Percentiles rank a stretch among this genome's conserved stretches.
These are phyloP conservation scores for Penicillium sp. DNA, from an alignment of 2,329 filamentous ascomycete species.

Conservation along the genomic window DNA sequence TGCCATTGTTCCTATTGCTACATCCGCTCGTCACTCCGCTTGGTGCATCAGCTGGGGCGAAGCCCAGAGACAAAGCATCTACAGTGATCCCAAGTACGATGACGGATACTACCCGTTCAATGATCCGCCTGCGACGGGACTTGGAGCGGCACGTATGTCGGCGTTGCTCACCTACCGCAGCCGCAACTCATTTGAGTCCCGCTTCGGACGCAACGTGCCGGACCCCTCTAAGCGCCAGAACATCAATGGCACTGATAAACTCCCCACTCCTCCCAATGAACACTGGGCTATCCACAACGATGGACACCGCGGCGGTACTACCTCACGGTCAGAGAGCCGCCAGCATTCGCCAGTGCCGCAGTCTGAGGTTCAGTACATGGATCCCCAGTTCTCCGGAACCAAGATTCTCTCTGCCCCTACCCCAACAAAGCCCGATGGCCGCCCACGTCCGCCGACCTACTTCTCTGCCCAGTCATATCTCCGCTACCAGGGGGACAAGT, in stretches of 20 bases:
- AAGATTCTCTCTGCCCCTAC: constrained; percentile 51
- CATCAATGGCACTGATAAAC: constrained; percentile 68
- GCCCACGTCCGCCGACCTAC: constrained; percentile 69
- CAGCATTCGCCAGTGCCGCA: constrained; percentile 32
- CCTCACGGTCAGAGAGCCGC: constrained; percentile 50
- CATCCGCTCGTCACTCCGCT: constrained; percentile 57
- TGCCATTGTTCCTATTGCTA: constrained; percentile 58
- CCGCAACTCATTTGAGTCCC: constrained; percentile 92
- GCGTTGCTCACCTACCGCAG: constrained; percentile 94
- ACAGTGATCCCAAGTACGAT: constrained; percentile 97
- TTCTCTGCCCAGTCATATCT: constrained; percentile 98
- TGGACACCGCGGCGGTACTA: constrained; percentile 67
- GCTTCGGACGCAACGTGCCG: constrained; percentile 90
- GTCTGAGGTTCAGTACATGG: constrained; percentile 48
- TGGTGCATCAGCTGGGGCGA: constrained; percentile 64
- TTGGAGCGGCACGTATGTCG: constrained; percentile 95
- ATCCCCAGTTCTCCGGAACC: constrained; percentile 73
- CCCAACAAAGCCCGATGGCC: constrained; percentile 28
- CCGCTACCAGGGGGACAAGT: constrained; percentile 93
- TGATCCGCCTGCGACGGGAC: constrained; percentile 81
- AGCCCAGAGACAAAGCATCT: constrained; percentile 69
- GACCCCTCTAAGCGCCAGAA: constrained; percentile 81
- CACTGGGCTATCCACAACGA: constrained; percentile 84
- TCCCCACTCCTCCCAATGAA: constrained; percentile 65
- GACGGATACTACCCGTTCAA: constrained; percentile 91